phyloP scores from a whole-genome alignment of 2,329 filamentous ascomycete genomes.

The Colletotrichum musae region DNA sequence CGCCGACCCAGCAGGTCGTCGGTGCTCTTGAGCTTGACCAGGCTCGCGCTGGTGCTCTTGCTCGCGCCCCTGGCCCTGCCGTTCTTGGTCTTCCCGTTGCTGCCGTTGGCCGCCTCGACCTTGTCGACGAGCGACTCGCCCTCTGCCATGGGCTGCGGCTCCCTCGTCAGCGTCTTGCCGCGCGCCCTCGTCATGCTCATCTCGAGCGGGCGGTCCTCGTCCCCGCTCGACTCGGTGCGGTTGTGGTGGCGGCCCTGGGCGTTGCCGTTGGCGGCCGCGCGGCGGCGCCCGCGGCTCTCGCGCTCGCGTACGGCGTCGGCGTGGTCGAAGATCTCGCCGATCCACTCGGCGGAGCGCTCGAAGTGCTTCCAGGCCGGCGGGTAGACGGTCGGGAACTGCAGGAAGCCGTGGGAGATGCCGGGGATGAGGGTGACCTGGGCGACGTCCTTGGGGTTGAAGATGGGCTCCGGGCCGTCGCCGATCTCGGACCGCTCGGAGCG shows the following conservation, averaged over 20 bases:
- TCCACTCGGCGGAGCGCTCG: conserved; percentile 84
- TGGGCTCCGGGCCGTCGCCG: conserved; percentile 55
- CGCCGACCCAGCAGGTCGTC: conserved; percentile 70
- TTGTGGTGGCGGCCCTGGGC: conserved; percentile 46
- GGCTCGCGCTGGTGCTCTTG: conserved; percentile 60
- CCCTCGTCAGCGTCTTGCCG: conserved; percentile 42
- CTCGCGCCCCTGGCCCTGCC: conserved; percentile 52
- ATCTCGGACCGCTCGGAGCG: conserved; percentile 54
- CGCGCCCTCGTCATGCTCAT: conserved; percentile 74
- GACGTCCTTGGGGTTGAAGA: conserved; percentile 80
- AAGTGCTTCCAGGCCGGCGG: conserved; percentile 93
- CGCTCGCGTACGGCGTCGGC: conserved; percentile 57
- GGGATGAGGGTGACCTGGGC: conserved; percentile 89
- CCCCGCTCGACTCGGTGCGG: conserved; percentile 76
- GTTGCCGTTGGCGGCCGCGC: conserved; percentile 34
- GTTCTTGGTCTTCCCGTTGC: conserved; percentile 43
- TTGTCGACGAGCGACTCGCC: conserved; percentile 43
- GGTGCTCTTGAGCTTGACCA: conserved; percentile 69
- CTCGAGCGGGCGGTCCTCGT: conserved; percentile 86
- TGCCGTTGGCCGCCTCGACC: conserved; percentile 41
- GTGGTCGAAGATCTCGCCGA: conserved; percentile 79
- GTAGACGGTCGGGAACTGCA: conserved; percentile 91
- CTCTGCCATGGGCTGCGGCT: conserved; percentile 42
- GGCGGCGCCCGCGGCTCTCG: conserved; percentile 30
- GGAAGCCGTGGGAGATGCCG: conserved; percentile 92